These are phyloP conservation scores for Bisporella sp. DNA, from an alignment of 2,329 filamentous ascomycete species.

Conservation along the genomic window DNA sequence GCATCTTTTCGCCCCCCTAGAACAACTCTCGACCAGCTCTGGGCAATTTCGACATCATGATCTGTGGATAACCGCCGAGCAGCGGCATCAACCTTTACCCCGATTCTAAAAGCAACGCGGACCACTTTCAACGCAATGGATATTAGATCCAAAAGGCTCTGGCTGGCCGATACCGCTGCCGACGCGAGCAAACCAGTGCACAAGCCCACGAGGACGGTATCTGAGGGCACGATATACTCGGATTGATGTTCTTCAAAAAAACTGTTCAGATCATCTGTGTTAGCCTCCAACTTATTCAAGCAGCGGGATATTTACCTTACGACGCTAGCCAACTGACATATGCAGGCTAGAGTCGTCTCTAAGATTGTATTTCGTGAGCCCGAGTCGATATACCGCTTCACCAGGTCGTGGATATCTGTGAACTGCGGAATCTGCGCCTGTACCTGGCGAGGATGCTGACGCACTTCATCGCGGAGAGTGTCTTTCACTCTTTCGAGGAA, in stretches of 20 bases:
- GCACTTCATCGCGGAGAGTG: no score
- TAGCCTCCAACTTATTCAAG: no score
- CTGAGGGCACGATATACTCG: slow-evolving; percentile 3
- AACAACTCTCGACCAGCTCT: slow-evolving; percentile 16
- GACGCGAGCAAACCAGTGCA: slow-evolving; percentile 28
- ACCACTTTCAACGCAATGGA: slow-evolving; percentile 26
- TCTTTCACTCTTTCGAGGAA: no score
- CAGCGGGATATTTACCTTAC: no score
- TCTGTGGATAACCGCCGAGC: slow-evolving; percentile 20
- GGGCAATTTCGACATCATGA: slow-evolving; percentile 1
- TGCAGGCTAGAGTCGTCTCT: no score
- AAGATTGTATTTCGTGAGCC: no score
- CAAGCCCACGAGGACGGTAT: slow-evolving; percentile 28
- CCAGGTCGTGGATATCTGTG: no score
- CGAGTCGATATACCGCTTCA: no score
- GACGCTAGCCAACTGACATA: no score
- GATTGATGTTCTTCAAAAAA: slow-evolving; percentile 11
- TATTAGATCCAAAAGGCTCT: slow-evolving; percentile 23
- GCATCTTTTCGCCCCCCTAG: slow-evolving; percentile 11
- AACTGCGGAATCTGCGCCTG: no score
- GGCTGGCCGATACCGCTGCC: slow-evolving; percentile 24
- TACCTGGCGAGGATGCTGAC: no score
- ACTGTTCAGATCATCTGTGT: slow-evolving; percentile 1
- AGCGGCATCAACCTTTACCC: slow-evolving; percentile 16
- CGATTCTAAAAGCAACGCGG: slow-evolving; percentile 25